Conservation (phyloP, 2,329 filamentous ascomycete species). For the Thielaviopsis ethacetica region DNA sequence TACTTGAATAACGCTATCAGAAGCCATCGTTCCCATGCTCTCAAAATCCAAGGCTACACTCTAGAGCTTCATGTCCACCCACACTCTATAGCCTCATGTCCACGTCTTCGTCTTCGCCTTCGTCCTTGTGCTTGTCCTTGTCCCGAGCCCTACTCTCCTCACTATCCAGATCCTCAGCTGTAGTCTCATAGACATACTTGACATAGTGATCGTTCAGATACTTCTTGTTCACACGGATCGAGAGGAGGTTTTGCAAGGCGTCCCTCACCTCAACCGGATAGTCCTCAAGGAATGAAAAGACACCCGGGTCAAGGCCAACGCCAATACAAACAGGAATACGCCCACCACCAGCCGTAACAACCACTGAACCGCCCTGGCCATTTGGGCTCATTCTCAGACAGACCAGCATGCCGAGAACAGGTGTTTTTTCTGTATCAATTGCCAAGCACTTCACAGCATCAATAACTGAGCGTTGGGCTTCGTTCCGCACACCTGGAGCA, state of each 20-base stretch:
- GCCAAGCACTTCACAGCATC: neutral
- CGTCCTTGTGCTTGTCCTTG: no score
- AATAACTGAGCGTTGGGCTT: neutral
- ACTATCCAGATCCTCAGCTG: neutral
- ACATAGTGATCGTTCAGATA: neutral
- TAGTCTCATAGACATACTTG: neutral
- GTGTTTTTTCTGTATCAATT: neutral
- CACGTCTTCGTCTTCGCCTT: no score
- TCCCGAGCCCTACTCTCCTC: neutral
- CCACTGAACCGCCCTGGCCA: neutral
- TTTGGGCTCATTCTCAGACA: neutral
- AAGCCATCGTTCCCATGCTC: no score
- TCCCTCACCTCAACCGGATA: neutral
- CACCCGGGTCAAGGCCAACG: no score
- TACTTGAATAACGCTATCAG: neutral
- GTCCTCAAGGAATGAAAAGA: neutral
- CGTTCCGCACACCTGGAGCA: neutral
- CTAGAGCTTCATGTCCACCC: no score
- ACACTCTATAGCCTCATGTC: no score
- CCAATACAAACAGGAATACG: neutral
- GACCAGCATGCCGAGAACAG: neutral
- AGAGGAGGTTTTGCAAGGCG: neutral
- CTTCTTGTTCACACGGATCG: neutral
- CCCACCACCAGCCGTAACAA: neutral
- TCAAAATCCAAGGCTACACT: no score